Percentiles rank a stretch among this genome's conserved stretches.
phyloP scores from a whole-genome alignment of 257 asterid genomes.

The Perilla frutescens region DNA sequence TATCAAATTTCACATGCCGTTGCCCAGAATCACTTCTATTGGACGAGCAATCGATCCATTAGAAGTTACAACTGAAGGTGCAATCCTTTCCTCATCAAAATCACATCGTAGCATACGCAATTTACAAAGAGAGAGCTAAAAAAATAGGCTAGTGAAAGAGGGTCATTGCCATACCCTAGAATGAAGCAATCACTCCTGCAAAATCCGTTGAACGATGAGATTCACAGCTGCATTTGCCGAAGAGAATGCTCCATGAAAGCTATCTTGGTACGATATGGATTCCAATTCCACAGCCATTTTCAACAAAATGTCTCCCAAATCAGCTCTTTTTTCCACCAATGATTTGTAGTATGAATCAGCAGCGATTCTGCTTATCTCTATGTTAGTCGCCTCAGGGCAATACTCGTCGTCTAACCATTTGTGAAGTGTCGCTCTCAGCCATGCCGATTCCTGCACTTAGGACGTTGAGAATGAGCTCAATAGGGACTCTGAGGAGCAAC shows the following conservation, averaged over 20 bases:
- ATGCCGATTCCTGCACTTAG: constrained; percentile 70
- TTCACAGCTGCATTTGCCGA: constrained; percentile 89
- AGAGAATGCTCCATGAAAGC: constrained; percentile 96
- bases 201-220: constrained; percentile 71
- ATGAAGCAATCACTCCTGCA: constrained; percentile 35
- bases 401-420: constrained; percentile 95
- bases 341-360: constrained; percentile 69
- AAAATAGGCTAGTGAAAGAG: too few relatives aligned
- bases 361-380: constrained; percentile 76
- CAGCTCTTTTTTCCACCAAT: constrained; percentile 59
- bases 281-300: constrained; percentile 77
- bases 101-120: too few relatives aligned
- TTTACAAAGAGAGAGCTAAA: too few relatives aligned
- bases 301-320: constrained; percentile 78
- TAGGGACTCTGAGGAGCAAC: too few relatives aligned
- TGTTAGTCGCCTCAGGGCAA: constrained; percentile 85
- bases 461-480: constrained; percentile 7
- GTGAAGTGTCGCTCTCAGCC: constrained; percentile 75
- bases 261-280: constrained; percentile 86
- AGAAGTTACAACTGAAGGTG: too few relatives aligned
- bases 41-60: too few relatives aligned
- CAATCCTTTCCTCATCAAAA: too few relatives aligned
- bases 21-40: too few relatives aligned
- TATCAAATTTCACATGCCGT: too few relatives aligned
- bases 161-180: too few relatives aligned